Base-by-base conservation (phyloP, 352 stramenopile species). In the Globisporangium solare region DNA sequence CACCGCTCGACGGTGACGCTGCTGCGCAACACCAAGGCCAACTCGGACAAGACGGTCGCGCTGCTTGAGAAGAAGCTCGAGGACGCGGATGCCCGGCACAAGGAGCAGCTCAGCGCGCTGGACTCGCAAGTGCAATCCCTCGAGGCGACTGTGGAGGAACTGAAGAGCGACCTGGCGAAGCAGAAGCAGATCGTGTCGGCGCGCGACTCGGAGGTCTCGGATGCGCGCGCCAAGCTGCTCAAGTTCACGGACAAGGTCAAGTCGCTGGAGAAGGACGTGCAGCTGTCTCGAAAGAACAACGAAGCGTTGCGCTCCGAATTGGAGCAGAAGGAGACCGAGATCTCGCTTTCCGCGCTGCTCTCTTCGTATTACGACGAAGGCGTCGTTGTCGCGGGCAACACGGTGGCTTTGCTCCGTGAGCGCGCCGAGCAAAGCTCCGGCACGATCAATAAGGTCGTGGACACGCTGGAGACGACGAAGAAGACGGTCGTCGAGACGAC, bases 291-390 rank as follows among this genome's bases (percentile, higher is more conserved):
- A 53, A 87, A 85, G 67, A 84, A 78, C 61, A 88, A 89, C 64
- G 72, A 80, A 24, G 69, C 68, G 46, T 60, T 92, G 58, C 60
- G 67, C 7, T 64, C 75, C 7, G 74, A 88, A 56, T 54, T 92
- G 6, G 66, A 71, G 40, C 69, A 78, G 21, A 58, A 72, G 52
- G 81, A 76, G 54, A 66, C 79, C 35, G 80, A 90, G 55, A 70
- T 92, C 43, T 72, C 76, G 13, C 70, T 92, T 53, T 73, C 76
- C 1, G 64, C 79, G 43, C 58, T 92, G 66, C 66, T 92, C 47
- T 89, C 79, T 51, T 76, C 73, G 37, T 92, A 92, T 64, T 92
- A 89, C 42, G 83, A 92, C 64, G 78, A 88, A 56, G 74, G 79
- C n/a, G 70, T 89, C 49, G 63, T 83, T 17, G 54, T 89, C 31